phyloP scores from a whole-genome alignment of 768 basidiomycete species.

The Suillus plorans region DNA sequence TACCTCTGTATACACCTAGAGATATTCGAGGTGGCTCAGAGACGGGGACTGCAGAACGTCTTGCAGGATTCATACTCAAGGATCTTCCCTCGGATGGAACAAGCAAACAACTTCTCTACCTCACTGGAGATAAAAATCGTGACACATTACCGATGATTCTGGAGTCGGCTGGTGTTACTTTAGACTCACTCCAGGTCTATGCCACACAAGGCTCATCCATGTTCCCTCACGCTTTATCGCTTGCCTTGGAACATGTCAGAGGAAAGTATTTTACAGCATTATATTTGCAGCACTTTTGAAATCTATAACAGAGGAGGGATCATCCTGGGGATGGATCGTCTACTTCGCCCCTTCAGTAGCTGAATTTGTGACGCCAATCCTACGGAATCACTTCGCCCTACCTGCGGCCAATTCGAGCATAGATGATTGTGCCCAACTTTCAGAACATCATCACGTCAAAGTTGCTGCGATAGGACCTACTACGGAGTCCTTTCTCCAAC shows the following conservation, averaged over 20 bases:
- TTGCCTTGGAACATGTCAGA: slow-evolving; percentile 27
- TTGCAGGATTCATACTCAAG: slow-evolving; percentile 61
- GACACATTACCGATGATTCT: slow-evolving; percentile 62
- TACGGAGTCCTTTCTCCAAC: slow-evolving; percentile 50
- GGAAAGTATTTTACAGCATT: slow-evolving; percentile 16
- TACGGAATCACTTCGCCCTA: slow-evolving; percentile 48
- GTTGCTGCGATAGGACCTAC: slow-evolving; percentile 72
- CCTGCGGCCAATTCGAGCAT: slow-evolving; percentile 11
- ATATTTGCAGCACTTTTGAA: slow-evolving; percentile 7
- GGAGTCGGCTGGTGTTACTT: slow-evolving; percentile 38
- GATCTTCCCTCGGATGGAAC: slow-evolving; percentile 24
- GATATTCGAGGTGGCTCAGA: slow-evolving; percentile 45
- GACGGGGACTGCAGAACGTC: slow-evolving; percentile 66
- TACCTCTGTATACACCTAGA: slow-evolving; percentile 38
- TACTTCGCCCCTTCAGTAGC: slow-evolving; percentile 78
- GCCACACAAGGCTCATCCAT: slow-evolving; percentile 56
- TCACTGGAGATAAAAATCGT: slow-evolving; percentile 86
- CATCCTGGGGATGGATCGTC: slow-evolving; percentile 61
- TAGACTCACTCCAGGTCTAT: slow-evolving; percentile 66
- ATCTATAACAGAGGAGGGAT: neutral
- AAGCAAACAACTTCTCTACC: slow-evolving; percentile 51
- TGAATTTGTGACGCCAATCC: slow-evolving; percentile 49
- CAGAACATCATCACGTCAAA: slow-evolving; percentile 20
- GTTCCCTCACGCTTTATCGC: slow-evolving; percentile 46
- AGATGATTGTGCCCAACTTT: neutral